Conservation (phyloP, 2,329 filamentous ascomycete genomes). For the Pyrenophora graminea region DNA sequence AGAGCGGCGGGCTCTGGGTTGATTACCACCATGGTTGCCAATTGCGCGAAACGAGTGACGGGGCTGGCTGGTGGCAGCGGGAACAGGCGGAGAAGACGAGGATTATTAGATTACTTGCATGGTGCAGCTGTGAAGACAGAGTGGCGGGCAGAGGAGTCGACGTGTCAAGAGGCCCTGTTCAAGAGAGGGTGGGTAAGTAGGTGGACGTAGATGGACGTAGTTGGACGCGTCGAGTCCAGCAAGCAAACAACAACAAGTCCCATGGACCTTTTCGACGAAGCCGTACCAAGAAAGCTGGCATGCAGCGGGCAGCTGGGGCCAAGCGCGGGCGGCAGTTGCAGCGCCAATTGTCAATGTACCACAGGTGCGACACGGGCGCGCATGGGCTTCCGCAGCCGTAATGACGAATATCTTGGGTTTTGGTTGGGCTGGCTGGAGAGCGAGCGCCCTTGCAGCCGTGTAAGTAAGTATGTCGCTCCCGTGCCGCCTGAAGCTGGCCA, state of each 20-base stretch:
- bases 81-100: slow-evolving; percentile 7
- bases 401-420: slow-evolving; percentile 28
- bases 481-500: background rate
- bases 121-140: slow-evolving; percentile 17
- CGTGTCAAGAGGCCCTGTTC: slow-evolving; percentile 1
- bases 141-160: slow-evolving; percentile 6
- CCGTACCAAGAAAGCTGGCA: slow-evolving; percentile 28
- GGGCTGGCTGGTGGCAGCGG: slow-evolving; percentile 12
- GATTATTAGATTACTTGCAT: slow-evolving; percentile 28
- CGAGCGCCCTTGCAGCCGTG: background rate
- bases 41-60: slow-evolving; percentile 40
- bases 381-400: slow-evolving; percentile 14
- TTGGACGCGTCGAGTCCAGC: slow-evolving; percentile 12
- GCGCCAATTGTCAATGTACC: slow-evolving; percentile 30
- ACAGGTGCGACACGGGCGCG: slow-evolving; percentile 28
- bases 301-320: slow-evolving; percentile 28
- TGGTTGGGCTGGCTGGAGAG: slow-evolving; percentile 1
- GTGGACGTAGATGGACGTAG: background rate
- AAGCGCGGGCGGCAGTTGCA: slow-evolving; percentile 31
- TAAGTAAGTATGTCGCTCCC: too few relatives aligned
- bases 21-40: slow-evolving; percentile 75
- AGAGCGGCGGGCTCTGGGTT: slow-evolving; percentile 75
- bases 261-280: slow-evolving; percentile 8
- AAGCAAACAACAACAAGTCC: slow-evolving; percentile 8
- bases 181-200: background rate